Conservation (phyloP, 2,329 filamentous ascomycete genomes). For the Pezicula rhizophila region DNA sequence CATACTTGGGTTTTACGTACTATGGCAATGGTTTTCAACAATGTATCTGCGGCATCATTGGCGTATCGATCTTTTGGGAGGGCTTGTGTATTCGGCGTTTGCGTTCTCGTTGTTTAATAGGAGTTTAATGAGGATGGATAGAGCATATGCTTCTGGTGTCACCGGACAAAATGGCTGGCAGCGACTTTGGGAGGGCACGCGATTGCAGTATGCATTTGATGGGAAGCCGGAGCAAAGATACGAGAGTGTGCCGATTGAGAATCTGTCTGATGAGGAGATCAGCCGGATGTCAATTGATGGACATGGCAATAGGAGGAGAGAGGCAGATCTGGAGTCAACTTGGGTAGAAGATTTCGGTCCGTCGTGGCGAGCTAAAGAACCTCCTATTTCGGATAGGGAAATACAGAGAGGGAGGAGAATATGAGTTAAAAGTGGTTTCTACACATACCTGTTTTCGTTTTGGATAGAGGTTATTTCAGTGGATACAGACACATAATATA, state of each 20-base stretch:
- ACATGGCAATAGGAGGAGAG: conserved; percentile 4
- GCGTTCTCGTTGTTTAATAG: conserved; percentile 54
- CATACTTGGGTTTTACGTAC: conserved; percentile 61
- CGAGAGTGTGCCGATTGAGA: conserved; percentile 7
- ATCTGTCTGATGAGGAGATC: conserved; percentile 5
- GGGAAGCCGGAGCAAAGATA: conserved; percentile 14
- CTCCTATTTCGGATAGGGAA: not conserved
- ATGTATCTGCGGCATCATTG: conserved; percentile 98
- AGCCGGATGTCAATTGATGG: conserved; percentile 4
- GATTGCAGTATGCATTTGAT: conserved; percentile 20
- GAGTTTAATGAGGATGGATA: conserved; percentile 20
- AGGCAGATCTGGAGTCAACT: conserved; percentile 14
- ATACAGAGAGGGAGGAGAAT: too few relatives aligned
- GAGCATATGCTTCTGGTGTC: conserved; percentile 19
- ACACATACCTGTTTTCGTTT: too few relatives aligned
- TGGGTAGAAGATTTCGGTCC: conserved; percentile 15
- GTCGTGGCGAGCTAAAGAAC: conserved; percentile 11
- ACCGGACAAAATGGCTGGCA: conserved; percentile 24
- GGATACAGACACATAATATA: too few relatives aligned
- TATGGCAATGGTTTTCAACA: conserved; percentile 95
- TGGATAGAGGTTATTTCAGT: too few relatives aligned
- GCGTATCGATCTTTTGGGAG: conserved; percentile 81
- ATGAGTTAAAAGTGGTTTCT: too few relatives aligned
- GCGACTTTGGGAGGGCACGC: conserved; percentile 19
- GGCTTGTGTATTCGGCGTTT: conserved; percentile 68